Evolutionary conservation across 192 early-diverging fungal genomes (phyloP).

Genomic region (Linnemannia zychae): DNA sequence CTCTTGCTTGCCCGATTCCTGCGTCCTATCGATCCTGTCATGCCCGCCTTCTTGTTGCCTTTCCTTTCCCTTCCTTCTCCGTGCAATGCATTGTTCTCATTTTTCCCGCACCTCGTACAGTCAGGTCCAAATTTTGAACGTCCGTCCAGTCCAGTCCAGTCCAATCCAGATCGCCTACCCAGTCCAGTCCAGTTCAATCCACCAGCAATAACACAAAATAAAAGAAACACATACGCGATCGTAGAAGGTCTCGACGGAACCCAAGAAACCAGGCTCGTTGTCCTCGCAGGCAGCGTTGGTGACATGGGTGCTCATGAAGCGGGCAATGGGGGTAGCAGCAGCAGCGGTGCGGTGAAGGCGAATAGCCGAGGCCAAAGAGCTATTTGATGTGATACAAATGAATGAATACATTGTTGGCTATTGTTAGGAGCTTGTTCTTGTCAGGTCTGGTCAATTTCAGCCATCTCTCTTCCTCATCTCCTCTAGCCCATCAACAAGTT

Average conservation of each 20-base stretch:
- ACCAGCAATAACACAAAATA: not conserved
- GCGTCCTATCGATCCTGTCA: not conserved
- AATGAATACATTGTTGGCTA: not conserved
- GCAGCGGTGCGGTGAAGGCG: constrained; percentile 46
- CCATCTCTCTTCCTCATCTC: not conserved
- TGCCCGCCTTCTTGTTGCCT: not conserved
- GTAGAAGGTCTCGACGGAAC: constrained; percentile 80
- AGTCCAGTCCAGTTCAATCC: not conserved
- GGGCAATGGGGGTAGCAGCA: constrained; percentile 22
- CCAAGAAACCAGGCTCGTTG: constrained; percentile 79
- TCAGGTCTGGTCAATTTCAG: not conserved
- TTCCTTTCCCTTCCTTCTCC: not conserved
- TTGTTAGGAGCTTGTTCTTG: not conserved
- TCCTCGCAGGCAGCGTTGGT: constrained; percentile 71
- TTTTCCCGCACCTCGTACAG: not conserved
- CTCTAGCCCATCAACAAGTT: too few species aligned
- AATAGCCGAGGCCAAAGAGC: constrained; percentile 45
- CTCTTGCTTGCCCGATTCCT: not conserved
- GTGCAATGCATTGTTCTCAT: not conserved
- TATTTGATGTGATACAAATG: constrained; percentile 3
- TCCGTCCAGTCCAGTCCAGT: not conserved
- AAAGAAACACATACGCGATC: constrained; percentile 61
- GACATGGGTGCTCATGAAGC: constrained; percentile 60
- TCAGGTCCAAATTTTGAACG: not conserved
- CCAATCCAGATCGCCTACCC: not conserved